phyloP scores from a whole-genome alignment of 2,329 filamentous ascomycete genomes.

The Fusarium anguioides region DNA sequence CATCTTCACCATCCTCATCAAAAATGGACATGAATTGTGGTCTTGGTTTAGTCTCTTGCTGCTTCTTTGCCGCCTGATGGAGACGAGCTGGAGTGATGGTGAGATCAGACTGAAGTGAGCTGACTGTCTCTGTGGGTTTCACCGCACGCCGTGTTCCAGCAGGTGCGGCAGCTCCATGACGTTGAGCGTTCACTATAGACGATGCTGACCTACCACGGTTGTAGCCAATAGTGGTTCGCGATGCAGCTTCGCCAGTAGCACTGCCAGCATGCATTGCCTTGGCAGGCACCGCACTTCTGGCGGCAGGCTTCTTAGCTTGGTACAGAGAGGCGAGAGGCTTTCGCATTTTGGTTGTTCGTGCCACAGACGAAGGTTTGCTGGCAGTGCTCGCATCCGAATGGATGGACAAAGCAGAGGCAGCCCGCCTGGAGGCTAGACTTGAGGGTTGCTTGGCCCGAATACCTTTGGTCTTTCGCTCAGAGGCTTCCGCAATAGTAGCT shows the following conservation, averaged over 20 bases:
- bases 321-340: conserved; percentile 49
- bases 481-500: not conserved
- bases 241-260: conserved; percentile 72
- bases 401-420: conserved; percentile 64
- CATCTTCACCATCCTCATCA: conserved; percentile 58
- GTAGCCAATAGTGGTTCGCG: conserved; percentile 86
- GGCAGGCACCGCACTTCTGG: conserved; percentile 56
- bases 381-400: conserved; percentile 40
- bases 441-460: conserved; percentile 37
- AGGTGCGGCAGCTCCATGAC: conserved; percentile 29
- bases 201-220: conserved; percentile 75
- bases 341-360: conserved; percentile 32
- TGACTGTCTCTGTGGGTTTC: conserved; percentile 30
- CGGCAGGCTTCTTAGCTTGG: conserved; percentile 42
- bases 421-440: conserved; percentile 60
- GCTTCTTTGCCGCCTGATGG: conserved; percentile 40
- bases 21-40: conserved; percentile 70
- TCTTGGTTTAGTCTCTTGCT: conserved; percentile 48
- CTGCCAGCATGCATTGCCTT: conserved; percentile 66
- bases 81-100: conserved; percentile 62
- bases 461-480: conserved; percentile 11
- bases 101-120: conserved; percentile 43
- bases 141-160: conserved; percentile 19
- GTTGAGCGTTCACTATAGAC: conserved; percentile 55
- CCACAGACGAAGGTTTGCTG: conserved; percentile 4